Evolutionary conservation across 305 asterid genomes (phyloP).

Genomic region (Solanum aculeatissimum): DNA sequence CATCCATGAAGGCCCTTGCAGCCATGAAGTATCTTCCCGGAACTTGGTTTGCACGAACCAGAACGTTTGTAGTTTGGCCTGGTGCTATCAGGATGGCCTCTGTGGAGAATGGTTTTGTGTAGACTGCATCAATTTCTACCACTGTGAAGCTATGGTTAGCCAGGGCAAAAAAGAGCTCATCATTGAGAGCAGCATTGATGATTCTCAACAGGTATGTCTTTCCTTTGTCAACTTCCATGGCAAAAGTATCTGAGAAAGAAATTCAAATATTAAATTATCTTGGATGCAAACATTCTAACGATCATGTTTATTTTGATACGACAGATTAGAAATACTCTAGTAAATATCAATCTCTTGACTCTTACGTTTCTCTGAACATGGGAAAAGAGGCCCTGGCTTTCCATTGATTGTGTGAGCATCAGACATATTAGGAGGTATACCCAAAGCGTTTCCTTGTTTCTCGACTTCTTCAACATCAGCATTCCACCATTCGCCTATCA

Average conservation of each 20-base stretch:
- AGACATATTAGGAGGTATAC: constrained; percentile 19
- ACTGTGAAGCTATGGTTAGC: constrained; percentile 51
- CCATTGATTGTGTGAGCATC: constrained; percentile 26
- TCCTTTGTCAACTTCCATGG: constrained; percentile 45
- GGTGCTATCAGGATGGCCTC: constrained; percentile 47
- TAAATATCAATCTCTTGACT: neutral
- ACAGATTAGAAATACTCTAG: neutral
- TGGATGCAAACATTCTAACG: neutral
- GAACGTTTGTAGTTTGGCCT: constrained; percentile 61
- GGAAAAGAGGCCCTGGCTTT: constrained; percentile 22
- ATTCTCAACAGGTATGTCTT: constrained; percentile 50
- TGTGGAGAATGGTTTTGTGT: constrained; percentile 53
- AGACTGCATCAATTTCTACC: constrained; percentile 57
- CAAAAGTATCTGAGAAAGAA: constrained; percentile 34
- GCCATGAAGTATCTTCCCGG: constrained; percentile 55
- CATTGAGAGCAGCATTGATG: constrained; percentile 54
- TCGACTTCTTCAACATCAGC: constrained; percentile 19
- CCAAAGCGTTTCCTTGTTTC: constrained; percentile 16
- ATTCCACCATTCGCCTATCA: constrained; percentile 29
- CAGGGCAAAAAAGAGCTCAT: constrained; percentile 46
- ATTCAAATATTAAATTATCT: neutral
- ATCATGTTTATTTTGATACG: neutral
- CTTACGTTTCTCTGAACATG: constrained; percentile 24
- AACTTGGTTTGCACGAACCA: constrained; percentile 28
- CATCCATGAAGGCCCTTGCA: constrained; percentile 55